These are phyloP conservation scores for Juglanconis sp. DNA, from an alignment of 2,329 filamentous ascomycete species.

Conservation along the genomic window DNA sequence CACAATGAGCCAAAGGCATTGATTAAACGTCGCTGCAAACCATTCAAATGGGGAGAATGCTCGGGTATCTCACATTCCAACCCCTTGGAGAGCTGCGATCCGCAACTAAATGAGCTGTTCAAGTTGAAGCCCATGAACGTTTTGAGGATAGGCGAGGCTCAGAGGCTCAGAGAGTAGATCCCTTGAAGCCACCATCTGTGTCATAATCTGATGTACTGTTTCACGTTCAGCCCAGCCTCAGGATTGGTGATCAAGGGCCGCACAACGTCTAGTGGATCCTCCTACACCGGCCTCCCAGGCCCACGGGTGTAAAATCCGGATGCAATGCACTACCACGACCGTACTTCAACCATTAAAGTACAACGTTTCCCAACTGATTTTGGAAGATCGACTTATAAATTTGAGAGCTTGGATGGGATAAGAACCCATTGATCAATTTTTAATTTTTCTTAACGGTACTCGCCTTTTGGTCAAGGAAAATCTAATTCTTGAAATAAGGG, in stretches of 20 bases:
- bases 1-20: too few species aligned
- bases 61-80: neutral
- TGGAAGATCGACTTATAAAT: too few species aligned
- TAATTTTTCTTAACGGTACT: too few species aligned
- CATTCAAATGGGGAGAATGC: neutral
- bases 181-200: neutral
- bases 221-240: slow-evolving; percentile 12
- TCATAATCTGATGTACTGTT: slow-evolving; percentile 14
- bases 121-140: neutral
- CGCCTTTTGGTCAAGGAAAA: too few species aligned
- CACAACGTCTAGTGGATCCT: neutral
- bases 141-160: neutral
- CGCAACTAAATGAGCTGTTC: neutral
- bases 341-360: too few species aligned
- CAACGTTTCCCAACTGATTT: too few species aligned
- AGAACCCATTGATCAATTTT: too few species aligned
- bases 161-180: neutral
- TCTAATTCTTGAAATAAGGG: too few species aligned
- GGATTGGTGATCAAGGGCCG: neutral
- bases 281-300: too few species aligned
- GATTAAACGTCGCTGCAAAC: neutral
- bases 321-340: too few species aligned
- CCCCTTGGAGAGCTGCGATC: neutral
- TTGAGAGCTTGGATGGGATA: too few species aligned
- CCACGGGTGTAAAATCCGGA: too few species aligned